phyloP scores from a whole-genome alignment of 2,329 filamentous ascomycete genomes.

The Phialophora verrucosa region DNA sequence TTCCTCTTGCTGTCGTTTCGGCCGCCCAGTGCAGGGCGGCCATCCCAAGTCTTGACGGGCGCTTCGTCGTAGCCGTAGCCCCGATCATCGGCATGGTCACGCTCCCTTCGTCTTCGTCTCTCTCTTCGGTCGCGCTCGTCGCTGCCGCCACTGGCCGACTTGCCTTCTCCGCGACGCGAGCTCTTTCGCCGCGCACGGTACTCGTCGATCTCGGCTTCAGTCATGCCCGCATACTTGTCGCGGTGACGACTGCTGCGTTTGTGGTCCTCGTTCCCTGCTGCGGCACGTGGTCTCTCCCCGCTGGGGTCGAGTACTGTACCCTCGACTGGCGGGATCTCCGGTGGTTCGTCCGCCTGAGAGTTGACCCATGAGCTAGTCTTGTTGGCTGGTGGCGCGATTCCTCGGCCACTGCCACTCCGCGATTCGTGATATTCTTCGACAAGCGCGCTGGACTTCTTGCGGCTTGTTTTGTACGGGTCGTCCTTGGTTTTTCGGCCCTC shows the following conservation, averaged over 20 bases:
- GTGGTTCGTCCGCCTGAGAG: conserved; percentile 54
- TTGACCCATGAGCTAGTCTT: conserved; percentile 59
- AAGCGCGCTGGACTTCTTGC: conserved; percentile 37
- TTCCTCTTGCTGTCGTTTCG: conserved; percentile 38
- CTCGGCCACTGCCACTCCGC: conserved; percentile 41
- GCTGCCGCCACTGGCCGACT: conserved; percentile 37
- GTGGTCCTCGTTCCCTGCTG: conserved; percentile 29
- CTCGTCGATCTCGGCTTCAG: conserved; percentile 50
- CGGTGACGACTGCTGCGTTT: conserved; percentile 48
- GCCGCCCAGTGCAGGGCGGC: conserved; percentile 32
- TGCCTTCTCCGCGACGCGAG: conserved; percentile 31
- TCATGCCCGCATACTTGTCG: conserved; percentile 48
- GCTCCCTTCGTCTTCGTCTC: conserved; percentile 27
- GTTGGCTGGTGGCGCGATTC: conserved; percentile 43
- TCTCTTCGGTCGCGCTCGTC: conserved; percentile 34
- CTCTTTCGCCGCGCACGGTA: conserved; percentile 41
- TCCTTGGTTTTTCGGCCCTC: conserved; percentile 45
- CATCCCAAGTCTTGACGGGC: conserved; percentile 38
- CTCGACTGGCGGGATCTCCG: conserved; percentile 54
- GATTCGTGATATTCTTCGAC: conserved; percentile 45
- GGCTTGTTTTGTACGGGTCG: conserved; percentile 41
- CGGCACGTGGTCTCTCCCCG: conserved; percentile 40
- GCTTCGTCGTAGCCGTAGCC: conserved; percentile 39
- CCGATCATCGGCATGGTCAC: conserved; percentile 27
- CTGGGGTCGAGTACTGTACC: conserved; percentile 52